Evolutionary conservation across 306 rosid genomes (phyloP), one percentile per base, ranked within the genome.

Genomic region (Alnus rubra): DNA sequence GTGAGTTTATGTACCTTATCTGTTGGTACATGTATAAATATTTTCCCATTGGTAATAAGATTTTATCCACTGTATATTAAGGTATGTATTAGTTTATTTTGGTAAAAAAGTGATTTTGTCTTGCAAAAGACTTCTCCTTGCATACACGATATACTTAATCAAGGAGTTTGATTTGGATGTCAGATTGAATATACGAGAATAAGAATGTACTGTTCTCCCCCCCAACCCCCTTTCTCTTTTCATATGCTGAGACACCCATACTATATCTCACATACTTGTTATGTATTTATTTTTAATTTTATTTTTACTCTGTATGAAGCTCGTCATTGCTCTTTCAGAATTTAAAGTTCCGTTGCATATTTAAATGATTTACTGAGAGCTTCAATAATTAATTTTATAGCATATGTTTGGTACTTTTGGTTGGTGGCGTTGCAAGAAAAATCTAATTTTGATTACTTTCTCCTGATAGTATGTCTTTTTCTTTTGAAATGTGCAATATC

Each of bases 401-500:
- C 31, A 18, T 42, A 39, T 42, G 72, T 68, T 37, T 68, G 2
- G 13, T 18, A 39, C 5, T n/a, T 39, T 67, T 18, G 72, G 72
- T 42, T 19, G 42, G 51, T 44, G 14, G 54, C 53, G 30, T 47
- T 44, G 49, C 69, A 65, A 81, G 59, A 71, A 68, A 42, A 81
- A 81, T 15, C 42, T 76, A 70, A 63, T 31, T 70, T 74, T 77
- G 74, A 47, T 70, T 15, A 11, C 23, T 48, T 76, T 75, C 19
- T 86, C 39, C 12, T 16, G 50, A n/a, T 67, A 68, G 51, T n/a
- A 68, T 68, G n/a, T 68, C 50, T 12, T 18, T 39, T 68, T 42
- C 50, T 42, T 39, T 67, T 67, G 51, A 67, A 39, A 68, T 42
- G 16, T 39, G 49, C 5, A 64, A 42, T 31, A 15, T 39, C 51